Evolutionary conservation across 306 rosid species (phyloP), one percentile per base, ranked within the genome.

Genomic region (Malus fusca): DNA sequence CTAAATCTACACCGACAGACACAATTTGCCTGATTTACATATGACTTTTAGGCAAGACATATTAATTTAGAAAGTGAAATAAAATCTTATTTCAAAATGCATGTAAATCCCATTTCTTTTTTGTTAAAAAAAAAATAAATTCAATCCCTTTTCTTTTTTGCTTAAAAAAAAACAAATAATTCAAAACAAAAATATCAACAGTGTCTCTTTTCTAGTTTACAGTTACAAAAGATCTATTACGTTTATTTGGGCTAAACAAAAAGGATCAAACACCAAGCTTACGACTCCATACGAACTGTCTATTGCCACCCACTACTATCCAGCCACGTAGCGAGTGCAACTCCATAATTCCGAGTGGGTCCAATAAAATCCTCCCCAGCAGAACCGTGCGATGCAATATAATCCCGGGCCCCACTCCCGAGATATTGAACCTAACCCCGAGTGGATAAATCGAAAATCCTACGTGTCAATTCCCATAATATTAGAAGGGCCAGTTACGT

Each of bases 401-500:
- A 12, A 75, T 65, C 22, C 74, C 19, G 21, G n/a, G 51, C 64
- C 48, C 78, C 37, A 30, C 82, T 11, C 63, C 48, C 66, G 44
- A 53, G 75, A 68, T 44, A 65, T 72, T 70, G 64, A 59, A 59
- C 21, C 51, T 3, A 55, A 40, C 26, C 52, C 10, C 22, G 21
- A 37, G 13, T 30, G 74, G 81, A 56, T 77, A 65, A 60, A 65
- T 10, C 2, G 42, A 40, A 78, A 61, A 40, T 59, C 78, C 25
- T 48, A 80, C 77, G 80, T 75, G 83, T 62, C 79, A 25, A 60
- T 44, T 75, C 74, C 66, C 46, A 3, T 44, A 61, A 71, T 43
- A 58, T 48, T 22, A 30, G 58, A 19, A 75, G 85, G 93, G 75
- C 4, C 4, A 5, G 0, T 66, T 72, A 1, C 74, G 90, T 74